Base-by-base conservation (phyloP, 768 basidiomycete species). In the Multifurca ochricompacta region DNA sequence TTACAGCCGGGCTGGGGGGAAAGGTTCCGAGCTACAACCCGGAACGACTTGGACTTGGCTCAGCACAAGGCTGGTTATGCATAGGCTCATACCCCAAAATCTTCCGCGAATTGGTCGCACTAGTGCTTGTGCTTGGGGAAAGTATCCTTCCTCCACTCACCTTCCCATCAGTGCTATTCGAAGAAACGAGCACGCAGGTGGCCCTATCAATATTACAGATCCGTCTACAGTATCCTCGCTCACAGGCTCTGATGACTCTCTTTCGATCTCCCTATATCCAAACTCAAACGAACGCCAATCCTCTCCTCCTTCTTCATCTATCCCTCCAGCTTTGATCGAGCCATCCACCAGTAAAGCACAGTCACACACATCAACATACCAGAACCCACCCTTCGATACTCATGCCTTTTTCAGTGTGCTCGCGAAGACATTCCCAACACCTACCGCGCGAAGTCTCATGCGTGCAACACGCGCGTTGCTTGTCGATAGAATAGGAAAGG, bases 311-410 rank as follows among this genome's bases (percentile, higher is more conserved):
- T 47, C 58, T 14, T 32, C 43, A 9, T 34, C 48, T 32, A 43
- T 13, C 31, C 58, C 48, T 42, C 51, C 60, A n/a, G 44, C 42
- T n/a, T 30, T 57, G 23, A 10, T 55, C 10, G 48, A 45, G 4
- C 46, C 43, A 11, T 39, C 43, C 19, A 25, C 41, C 1, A 16
- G 4, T 11, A 39, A 51, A n/a, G 30, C 57, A 6, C 21, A 47
- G 2, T 48, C 51, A 3, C 48, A 9, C 2, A 64, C 65, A 48
- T 71, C 68, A 1, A 68, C 73, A 13, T 84, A 86, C 66, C 67
- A 78, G 14, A 77, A 75, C 31, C 88, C 89, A 7, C 90, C 90
- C 0, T 92, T 92, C 65, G 77, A 92, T 63, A 92, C 90, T 2
- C 85, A 92, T 68, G 72, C 76, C 3, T 91, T 92, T 71, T 84